Base-by-base conservation (phyloP, 2,329 filamentous ascomycete species). In the Chrysosporium queenslandicum region DNA sequence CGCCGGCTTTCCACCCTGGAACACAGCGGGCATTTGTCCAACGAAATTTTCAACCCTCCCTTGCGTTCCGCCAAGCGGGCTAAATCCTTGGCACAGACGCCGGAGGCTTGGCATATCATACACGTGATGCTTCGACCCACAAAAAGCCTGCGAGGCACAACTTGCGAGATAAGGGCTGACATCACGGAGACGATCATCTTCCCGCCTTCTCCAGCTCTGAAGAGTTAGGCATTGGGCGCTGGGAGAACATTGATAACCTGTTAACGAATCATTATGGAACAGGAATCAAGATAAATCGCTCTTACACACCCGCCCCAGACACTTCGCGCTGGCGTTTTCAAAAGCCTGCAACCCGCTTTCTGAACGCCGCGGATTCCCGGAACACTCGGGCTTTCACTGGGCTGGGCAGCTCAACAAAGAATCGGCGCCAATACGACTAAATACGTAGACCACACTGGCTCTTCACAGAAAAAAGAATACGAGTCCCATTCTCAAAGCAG, bases 91-190 rank as follows among this genome's bases (percentile, higher is more conserved):
- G 49, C 49, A 9, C 4, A 12, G 27, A 6, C 18, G 18, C 5
- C 29, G 25, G 37, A 4, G 11, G 12, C 40, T 43, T 42, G 48
- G 40, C 49, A 18, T 8, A 2, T 1, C 8, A 16, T 37, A 4
- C 49, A 51, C 49, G 49, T 51, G 49, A 51, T 20, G 27, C 36
- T 50, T 43, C 27, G 23, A 9, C 18, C 49, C 29, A 27, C 30
- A 5, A n/a, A n/a, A n/a, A 2, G 14, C 43, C 29, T 23, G 29
- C 16, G 43, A 34, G 16, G n/a, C 43, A 18, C 27, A 3, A 14
- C 7, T 18, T 23, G 21, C 9, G 42, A 2, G 42, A 46, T 46
- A 46, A 46, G 42, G 41, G 42, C 42, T 49, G 46, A 49, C 46
- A 49, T 49, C 46, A 49, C 16, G 1, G 2, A 18, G 46, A 9